Percentiles rank a stretch among this genome's conserved stretches.
Evolutionary conservation across 2,329 filamentous ascomycete species (phyloP).

Genomic region (Phoma herbarum): DNA sequence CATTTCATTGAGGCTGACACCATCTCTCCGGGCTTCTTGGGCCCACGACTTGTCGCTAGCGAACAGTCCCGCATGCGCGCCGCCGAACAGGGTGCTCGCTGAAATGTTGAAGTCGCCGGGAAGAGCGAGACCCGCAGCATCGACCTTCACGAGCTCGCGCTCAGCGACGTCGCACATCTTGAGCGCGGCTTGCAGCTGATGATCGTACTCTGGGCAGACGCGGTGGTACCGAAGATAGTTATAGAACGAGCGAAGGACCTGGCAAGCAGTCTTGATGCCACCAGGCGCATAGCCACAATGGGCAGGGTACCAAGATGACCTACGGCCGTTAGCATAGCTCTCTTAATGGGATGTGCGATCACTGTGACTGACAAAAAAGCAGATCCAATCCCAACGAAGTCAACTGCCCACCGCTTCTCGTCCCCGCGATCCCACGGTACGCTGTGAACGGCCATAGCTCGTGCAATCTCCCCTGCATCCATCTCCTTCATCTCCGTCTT

Average conservation of each 20-base stretch:
- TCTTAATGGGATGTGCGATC: slow-evolving; percentile 4
- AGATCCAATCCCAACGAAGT: slow-evolving; percentile 79
- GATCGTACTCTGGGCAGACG: slow-evolving; percentile 81
- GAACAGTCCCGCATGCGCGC: slow-evolving; percentile 57
- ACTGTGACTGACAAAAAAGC: slow-evolving; percentile 74
- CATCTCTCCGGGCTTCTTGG: slow-evolving; percentile 33
- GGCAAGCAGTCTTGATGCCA: slow-evolving; percentile 66
- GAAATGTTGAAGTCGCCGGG: slow-evolving; percentile 86
- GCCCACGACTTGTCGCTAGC: slow-evolving; percentile 56
- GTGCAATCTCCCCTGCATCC: slow-evolving; percentile 70
- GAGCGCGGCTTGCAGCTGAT: slow-evolving; percentile 72
- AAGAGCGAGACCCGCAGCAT: slow-evolving; percentile 61
- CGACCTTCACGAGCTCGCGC: slow-evolving; percentile 70
- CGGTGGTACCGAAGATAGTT: slow-evolving; percentile 86
- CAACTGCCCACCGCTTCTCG: slow-evolving; percentile 73
- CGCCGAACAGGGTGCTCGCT: slow-evolving; percentile 73
- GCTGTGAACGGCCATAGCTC: slow-evolving; percentile 69
- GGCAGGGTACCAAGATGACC: slow-evolving; percentile 63
- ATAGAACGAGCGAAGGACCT: slow-evolving; percentile 83
- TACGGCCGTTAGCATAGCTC: slow-evolving; percentile 47
- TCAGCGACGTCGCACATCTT: slow-evolving; percentile 72
- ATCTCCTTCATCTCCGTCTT: slow-evolving; percentile 68
- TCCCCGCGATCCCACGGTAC: slow-evolving; percentile 60
- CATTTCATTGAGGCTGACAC: slow-evolving; percentile 29
- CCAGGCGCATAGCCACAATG: slow-evolving; percentile 62